These are phyloP conservation scores for Bryoerythrophyllum caledonicum DNA, from an alignment of 225 moss, liverwort and hornwort species.

Conservation along the genomic window DNA sequence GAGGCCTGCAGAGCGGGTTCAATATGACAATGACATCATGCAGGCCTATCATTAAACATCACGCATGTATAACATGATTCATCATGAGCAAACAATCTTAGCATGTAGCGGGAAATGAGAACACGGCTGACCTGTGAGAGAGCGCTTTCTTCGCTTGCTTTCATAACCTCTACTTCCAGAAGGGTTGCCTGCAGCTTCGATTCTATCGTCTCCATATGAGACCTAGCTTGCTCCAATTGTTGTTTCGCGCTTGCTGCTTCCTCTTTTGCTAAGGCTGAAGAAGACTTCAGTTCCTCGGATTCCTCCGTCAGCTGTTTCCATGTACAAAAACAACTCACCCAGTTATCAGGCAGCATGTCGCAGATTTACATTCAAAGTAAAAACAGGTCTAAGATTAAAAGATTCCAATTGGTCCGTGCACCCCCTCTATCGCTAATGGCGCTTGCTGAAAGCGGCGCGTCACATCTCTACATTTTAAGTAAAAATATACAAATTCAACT, in stretches of 20 bases:
- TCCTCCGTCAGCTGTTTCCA: slow-evolving; percentile 32
- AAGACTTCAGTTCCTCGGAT: slow-evolving; percentile 23
- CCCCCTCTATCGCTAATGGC: background rate
- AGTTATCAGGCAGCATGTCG: background rate
- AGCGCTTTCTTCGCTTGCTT: slow-evolving; percentile 55
- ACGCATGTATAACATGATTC: background rate
- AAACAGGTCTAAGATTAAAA: no score
- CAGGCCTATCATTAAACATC: background rate
- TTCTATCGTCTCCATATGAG: slow-evolving; percentile 45
- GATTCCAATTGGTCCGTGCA: background rate
- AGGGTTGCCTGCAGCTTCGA: slow-evolving; percentile 49
- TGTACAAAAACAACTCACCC: background rate
- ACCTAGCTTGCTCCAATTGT: slow-evolving; percentile 49
- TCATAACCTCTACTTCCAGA: slow-evolving; percentile 56
- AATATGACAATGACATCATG: background rate
- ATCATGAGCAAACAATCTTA: background rate
- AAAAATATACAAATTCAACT: background rate
- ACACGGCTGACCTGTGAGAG: slow-evolving; percentile 46
- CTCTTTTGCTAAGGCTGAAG: slow-evolving; percentile 23
- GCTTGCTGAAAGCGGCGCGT: background rate
- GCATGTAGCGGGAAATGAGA: background rate
- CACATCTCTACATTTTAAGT: background rate
- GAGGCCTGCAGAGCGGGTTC: background rate
- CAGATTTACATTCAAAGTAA: background rate
- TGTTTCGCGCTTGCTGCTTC: slow-evolving; percentile 43